These are phyloP conservation scores for Triticum turgidum DNA, from an alignment of 176 grass and related monocot genomes.

Conservation along the genomic window DNA sequence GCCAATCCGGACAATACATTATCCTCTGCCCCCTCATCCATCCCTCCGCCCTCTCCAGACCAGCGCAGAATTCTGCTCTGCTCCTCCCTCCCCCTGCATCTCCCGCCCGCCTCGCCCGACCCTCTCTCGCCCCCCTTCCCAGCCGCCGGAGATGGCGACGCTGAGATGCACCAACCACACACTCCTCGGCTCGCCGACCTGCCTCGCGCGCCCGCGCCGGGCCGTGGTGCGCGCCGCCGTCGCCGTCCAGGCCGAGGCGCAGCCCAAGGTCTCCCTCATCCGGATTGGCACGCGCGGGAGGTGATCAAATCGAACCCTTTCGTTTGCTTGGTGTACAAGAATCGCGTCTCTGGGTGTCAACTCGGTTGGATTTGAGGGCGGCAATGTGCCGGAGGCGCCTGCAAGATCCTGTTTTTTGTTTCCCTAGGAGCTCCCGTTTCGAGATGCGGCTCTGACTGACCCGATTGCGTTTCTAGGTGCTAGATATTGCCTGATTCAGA, in stretches of 20 bases:
- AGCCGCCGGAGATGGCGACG: slow-evolving; percentile 41
- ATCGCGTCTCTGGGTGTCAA: no score
- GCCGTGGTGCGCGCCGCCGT: slow-evolving; percentile 57
- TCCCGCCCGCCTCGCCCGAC: neutral
- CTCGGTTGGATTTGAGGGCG: slow-evolving; percentile 2
- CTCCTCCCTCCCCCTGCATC: neutral
- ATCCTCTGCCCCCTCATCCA: slow-evolving; percentile 56
- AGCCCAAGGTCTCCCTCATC: slow-evolving; percentile 80
- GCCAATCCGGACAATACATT: slow-evolving; percentile 58
- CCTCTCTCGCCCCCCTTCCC: neutral
- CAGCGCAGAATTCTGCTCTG: slow-evolving; percentile 6
- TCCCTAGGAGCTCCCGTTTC: neutral
- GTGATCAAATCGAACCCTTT: slow-evolving; percentile 44
- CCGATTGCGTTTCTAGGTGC: neutral
- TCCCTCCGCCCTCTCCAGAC: neutral
- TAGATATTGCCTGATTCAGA: slow-evolving; percentile 1
- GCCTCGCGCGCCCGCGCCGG: slow-evolving; percentile 38
- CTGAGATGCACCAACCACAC: slow-evolving; percentile 52
- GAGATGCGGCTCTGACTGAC: slow-evolving; percentile 17
- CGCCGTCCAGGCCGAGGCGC: slow-evolving; percentile 64
- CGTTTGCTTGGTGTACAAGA: no score
- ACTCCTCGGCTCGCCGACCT: slow-evolving; percentile 47
- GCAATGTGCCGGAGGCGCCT: neutral
- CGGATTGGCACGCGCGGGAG: slow-evolving; percentile 94
- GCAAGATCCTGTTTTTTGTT: neutral